Evolutionary conservation across 352 stramenopile genomes (phyloP), one percentile per base, ranked within the genome.

Genomic region (Thalassiosira ordinaria): DNA sequence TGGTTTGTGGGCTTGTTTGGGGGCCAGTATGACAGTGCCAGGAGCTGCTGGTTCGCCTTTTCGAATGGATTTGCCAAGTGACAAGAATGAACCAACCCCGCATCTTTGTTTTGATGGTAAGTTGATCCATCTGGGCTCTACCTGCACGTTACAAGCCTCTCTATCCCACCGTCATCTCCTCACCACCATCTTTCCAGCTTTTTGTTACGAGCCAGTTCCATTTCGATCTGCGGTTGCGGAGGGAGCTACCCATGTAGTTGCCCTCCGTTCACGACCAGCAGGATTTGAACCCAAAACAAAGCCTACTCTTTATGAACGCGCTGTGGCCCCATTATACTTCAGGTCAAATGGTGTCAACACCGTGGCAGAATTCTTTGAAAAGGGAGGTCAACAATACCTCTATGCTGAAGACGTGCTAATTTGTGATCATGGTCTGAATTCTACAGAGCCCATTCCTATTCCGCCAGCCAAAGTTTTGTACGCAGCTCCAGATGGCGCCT

Each of bases 371-470:
- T 92, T 88, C 49, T 94, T 93, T 72, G 61, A 87, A 61, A 78
- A 74, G 3, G 89, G 89, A 20, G 89, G 89, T 46, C 85, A 92
- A 56, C 87, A 91, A 73, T 94, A 91, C 63, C 62, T 90, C 11
- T 94, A 91, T 63, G 63, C 82, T 9, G 89, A 94, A 78, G 89
- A 94, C 71, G 62, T 91, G 5, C 67, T 93, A 11, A 90, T 81
- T 46, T 78, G 89, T 11, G 71, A 92, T 69, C 55, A 91, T 56
- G 85, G 73, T 22, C 61, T 80, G 9, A 51, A 67, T 33, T 64
- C 65, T 13, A 65, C 39, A 31, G 73, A 77, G n/a, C 24, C 74
- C 20, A 71, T 93, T 20, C 44, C 66, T n/a, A 85, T 94, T 9
- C 89, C 89, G 63, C 89, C 89, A 14, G 63, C 73, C 18, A 65